Percentiles rank a stretch among this genome's conserved stretches.
Evolutionary conservation across 2,329 filamentous ascomycete genomes (phyloP).

Genomic region (Microsporum audouinii): DNA sequence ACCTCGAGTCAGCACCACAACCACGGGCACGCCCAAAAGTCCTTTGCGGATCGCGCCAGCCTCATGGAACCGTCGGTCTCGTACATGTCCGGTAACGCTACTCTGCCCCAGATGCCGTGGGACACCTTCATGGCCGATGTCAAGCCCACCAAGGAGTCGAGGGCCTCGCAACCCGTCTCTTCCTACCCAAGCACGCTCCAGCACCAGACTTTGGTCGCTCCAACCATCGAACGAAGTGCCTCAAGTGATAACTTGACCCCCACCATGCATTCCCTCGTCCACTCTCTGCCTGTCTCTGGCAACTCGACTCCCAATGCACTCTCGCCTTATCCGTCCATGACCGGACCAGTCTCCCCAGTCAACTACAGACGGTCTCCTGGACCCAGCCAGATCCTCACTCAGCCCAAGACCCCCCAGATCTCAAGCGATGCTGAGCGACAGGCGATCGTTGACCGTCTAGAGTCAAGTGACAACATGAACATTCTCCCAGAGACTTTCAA

Average conservation of each 20-base stretch:
- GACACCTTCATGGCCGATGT: constrained; percentile 72
- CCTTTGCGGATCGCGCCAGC: constrained; percentile 55
- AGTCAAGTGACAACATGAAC: constrained; percentile 65
- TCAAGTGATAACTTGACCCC: constrained; percentile 52
- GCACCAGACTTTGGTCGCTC: constrained; percentile 53
- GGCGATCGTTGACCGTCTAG: constrained; percentile 75
- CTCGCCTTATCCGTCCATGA: constrained; percentile 59
- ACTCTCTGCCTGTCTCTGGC: constrained; percentile 57
- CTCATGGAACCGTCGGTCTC: constrained; percentile 67
- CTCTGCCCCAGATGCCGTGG: constrained; percentile 80
- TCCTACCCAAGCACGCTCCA: constrained; percentile 50
- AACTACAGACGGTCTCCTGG: constrained; percentile 60
- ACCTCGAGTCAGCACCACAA: constrained; percentile 41
- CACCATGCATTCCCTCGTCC: constrained; percentile 59
- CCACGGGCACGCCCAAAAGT: constrained; percentile 21
- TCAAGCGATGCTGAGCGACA: constrained; percentile 74
- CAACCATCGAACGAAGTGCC: constrained; percentile 55
- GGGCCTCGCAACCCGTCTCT: constrained; percentile 38
- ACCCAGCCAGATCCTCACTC: constrained; percentile 52
- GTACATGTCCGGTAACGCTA: constrained; percentile 67
- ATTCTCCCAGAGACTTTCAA: constrained; percentile 82
- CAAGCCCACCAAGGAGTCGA: constrained; percentile 58
- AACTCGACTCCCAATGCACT: constrained; percentile 60
- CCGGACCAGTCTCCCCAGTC: constrained; percentile 55
- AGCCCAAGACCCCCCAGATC: constrained; percentile 67